phyloP scores from a whole-genome alignment of 495 filamentous ascomycete genomes.

The Aspergillus mulundensis region DNA sequence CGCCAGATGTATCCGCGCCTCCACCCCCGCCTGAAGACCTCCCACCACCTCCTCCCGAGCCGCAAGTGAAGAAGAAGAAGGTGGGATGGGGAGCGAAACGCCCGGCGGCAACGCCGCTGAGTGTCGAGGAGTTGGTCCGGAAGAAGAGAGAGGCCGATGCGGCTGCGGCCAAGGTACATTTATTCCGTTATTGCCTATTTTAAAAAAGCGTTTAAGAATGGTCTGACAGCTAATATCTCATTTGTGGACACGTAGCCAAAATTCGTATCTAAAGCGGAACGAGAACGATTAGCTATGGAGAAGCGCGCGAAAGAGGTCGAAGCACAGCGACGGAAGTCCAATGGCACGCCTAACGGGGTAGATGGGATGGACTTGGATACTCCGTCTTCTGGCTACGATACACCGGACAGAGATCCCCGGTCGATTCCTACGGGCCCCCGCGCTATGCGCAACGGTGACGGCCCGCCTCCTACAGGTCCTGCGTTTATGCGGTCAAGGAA shows the following conservation, averaged over 20 bases:
- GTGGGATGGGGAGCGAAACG: slow-evolving; percentile 47
- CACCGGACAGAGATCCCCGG: slow-evolving; percentile 23
- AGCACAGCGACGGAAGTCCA: slow-evolving; percentile 46
- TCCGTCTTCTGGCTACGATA: slow-evolving; percentile 14
- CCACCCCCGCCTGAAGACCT: slow-evolving; percentile 55
- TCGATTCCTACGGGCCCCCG: slow-evolving; percentile 74
- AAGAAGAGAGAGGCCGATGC: slow-evolving; percentile 79
- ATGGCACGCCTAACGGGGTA: slow-evolving; percentile 13
- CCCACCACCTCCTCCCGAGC: slow-evolving; percentile 48
- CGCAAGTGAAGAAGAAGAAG: slow-evolving; percentile 49
- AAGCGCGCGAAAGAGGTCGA: slow-evolving; percentile 82
- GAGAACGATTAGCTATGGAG: slow-evolving; percentile 81
- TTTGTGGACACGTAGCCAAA: slow-evolving; percentile 61
- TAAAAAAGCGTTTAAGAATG: background rate
- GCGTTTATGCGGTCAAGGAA: slow-evolving; percentile 43
- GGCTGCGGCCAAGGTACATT: slow-evolving; percentile 65
- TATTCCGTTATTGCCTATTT: background rate
- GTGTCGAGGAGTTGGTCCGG: slow-evolving; percentile 70
- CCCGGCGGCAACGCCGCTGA: slow-evolving; percentile 51
- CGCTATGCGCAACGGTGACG: slow-evolving; percentile 61
- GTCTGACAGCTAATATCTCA: slow-evolving; percentile 17
- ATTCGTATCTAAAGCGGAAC: slow-evolving; percentile 85
- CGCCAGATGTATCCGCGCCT: slow-evolving; percentile 43
- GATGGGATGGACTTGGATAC: slow-evolving; percentile 26
- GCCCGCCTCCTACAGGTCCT: slow-evolving; percentile 53